Evolutionary conservation across 1,284 basidiomycete species (phyloP), one percentile per base, ranked within the genome.

Genomic region (Peniophora sp.): DNA sequence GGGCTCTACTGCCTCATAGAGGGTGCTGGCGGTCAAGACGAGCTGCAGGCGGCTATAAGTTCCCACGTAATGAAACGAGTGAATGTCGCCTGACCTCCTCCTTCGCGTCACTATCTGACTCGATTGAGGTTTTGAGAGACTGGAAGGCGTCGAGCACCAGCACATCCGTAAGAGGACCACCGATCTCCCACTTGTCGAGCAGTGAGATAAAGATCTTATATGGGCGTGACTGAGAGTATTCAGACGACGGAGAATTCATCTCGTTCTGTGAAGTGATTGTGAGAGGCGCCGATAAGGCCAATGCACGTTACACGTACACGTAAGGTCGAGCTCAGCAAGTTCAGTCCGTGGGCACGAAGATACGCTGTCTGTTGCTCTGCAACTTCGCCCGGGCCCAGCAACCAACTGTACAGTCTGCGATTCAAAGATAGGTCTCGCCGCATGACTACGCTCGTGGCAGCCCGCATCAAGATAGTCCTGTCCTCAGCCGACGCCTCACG

Each of bases 151-250:
- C 90, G 52, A 92, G 81, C 3, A 91, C 81, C 34, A 97, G 69
- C 1, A 72, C 74, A 45, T 90, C 82, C 0, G 93, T 95, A 23
- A 99, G 68, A 0, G 81, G 76, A 17, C 81, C 81, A 0, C 96
- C 96, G 48, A 99, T 86, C 66, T 97, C 94, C 89, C 92, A 97
- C 65, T 97, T 97, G 68, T 99, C 97, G 55, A 98, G 72, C 16
- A 99, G 67, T 1, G 94, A 95, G 24, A 98, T 84, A 65, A 97
- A 96, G 45, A 98, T 89, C 66, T 95, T 95, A 77, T 93, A 98
- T 0, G 97, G 92, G 16, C 89, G 80, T 0, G 87, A 83, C 55
- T 89, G 86, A 0, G 83, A 74, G 53, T 85, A 83, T 53, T 92
- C 85, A 45, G 76, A 71, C 0, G 81, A 81, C 0, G 81, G 80